A percentile compares a stretch with the other conserved stretches of the same genome.
Evolutionary conservation across 192 early-diverging fungal species (phyloP).

Genomic region (Coemansia sp.): DNA sequence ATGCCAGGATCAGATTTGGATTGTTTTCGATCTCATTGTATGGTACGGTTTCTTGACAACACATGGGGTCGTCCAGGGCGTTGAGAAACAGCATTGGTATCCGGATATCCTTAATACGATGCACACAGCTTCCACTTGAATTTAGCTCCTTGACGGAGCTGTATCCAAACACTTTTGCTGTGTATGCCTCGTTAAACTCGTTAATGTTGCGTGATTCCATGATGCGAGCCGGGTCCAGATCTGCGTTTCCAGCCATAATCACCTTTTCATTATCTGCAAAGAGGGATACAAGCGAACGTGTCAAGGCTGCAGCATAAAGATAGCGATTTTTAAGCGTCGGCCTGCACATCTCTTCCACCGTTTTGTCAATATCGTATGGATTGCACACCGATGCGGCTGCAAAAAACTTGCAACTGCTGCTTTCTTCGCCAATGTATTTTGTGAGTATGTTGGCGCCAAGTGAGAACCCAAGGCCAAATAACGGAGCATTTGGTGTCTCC

Average conservation of each 20-base stretch:
- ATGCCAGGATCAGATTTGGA: conserved; percentile 76
- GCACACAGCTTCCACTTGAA: conserved; percentile 60
- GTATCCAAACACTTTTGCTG: conserved; percentile 73
- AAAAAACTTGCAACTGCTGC: conserved; percentile 70
- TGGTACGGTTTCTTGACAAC: conserved; percentile 67
- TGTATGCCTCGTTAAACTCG: conserved; percentile 83
- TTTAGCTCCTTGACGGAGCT: conserved; percentile 81
- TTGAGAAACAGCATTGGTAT: conserved; percentile 85
- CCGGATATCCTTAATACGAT: conserved; percentile 59
- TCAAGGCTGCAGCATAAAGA: conserved; percentile 64
- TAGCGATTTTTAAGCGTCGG: conserved; percentile 58
- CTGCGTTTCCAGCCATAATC: conserved; percentile 53
- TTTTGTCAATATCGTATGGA: conserved; percentile 78
- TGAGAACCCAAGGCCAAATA: conserved; percentile 87
- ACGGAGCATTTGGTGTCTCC: conserved; percentile 61
- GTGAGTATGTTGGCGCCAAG: conserved; percentile 91
- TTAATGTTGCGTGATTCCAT: conserved; percentile 61
- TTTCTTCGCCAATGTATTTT: conserved; percentile 87
- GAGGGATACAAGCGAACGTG: conserved; percentile 53
- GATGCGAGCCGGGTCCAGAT: conserved; percentile 47
- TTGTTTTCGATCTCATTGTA: conserved; percentile 71
- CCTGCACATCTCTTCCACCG: conserved; percentile 46
- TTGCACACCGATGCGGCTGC: conserved; percentile 82
- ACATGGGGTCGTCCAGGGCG: conserved; percentile 90
- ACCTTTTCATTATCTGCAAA: conserved; percentile 54